phyloP scores from a whole-genome alignment of 2,329 filamentous ascomycete genomes.

The Ilyonectria robusta region DNA sequence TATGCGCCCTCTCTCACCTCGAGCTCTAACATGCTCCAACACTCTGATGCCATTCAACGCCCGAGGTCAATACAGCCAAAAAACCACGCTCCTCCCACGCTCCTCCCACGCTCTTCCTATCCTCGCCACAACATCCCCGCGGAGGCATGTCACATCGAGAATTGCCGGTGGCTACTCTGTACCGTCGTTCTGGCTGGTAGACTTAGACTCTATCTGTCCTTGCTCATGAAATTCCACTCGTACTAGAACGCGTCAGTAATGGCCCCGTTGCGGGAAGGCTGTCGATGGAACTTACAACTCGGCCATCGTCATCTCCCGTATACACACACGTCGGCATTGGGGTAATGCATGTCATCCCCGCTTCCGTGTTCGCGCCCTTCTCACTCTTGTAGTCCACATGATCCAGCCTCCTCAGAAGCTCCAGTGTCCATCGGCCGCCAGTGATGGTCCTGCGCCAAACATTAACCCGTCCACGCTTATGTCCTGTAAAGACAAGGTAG shows the following conservation, averaged over 20 bases:
- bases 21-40: constrained; percentile 40
- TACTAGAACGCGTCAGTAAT: constrained; percentile 60
- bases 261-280: neutral
- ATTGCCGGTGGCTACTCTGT: constrained; percentile 34
- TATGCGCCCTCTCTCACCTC: constrained; percentile 31
- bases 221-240: constrained; percentile 74
- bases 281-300: constrained; percentile 74
- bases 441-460: constrained; percentile 74
- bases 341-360: constrained; percentile 87
- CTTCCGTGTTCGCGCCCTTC: constrained; percentile 70
- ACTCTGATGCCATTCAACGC: constrained; percentile 32
- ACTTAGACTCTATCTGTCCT: constrained; percentile 66
- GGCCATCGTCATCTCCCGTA: constrained; percentile 93
- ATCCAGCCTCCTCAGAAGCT: constrained; percentile 85
- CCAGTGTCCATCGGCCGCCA: constrained; percentile 79
- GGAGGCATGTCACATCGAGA: constrained; percentile 29
- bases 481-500: constrained; percentile 90
- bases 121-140: constrained; percentile 1
- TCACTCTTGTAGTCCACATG: constrained; percentile 79
- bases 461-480: constrained; percentile 86
- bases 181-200: constrained; percentile 36
- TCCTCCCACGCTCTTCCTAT: constrained; percentile 18
- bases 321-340: constrained; percentile 89
- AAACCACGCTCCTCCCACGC: constrained; percentile 12
- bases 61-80: constrained; percentile 30